Percentiles rank a stretch among this genome's conserved stretches.
These are phyloP conservation scores for Gomphus bonarii DNA, from an alignment of 1,284 basidiomycete genomes.

Conservation along the genomic window DNA sequence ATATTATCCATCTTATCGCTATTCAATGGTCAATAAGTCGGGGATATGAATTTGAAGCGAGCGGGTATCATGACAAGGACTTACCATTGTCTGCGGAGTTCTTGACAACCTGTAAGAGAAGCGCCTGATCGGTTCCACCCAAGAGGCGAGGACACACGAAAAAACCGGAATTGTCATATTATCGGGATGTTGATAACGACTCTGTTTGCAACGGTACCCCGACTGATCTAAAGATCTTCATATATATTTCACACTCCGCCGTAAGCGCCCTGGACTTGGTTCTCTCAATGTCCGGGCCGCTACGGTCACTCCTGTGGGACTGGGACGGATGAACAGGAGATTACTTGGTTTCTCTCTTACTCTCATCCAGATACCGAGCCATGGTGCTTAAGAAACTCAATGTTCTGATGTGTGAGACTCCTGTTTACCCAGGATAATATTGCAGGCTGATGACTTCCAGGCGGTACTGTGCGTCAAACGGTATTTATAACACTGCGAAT, in stretches of 20 bases:
- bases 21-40: no score
- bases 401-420: constrained; percentile 61
- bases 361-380: neutral
- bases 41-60: no score
- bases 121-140: neutral
- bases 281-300: neutral
- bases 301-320: neutral
- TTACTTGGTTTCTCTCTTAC: neutral
- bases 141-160: neutral
- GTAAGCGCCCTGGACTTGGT: neutral
- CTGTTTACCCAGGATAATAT: constrained; percentile 15
- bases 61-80: neutral
- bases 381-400: constrained; percentile 45
- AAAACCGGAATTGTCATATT: neutral
- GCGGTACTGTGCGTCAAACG: constrained; percentile 14
- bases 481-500: neutral
- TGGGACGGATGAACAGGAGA: neutral
- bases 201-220: neutral
- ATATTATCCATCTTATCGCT: no score
- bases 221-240: neutral
- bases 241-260: neutral
- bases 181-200: neutral
- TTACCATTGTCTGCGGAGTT: neutral
- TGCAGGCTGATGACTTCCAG: constrained; percentile 7
- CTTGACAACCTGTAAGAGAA: neutral